Percentiles rank a stretch among this genome's conserved stretches.
phyloP scores from a whole-genome alignment of 176 grass and related monocot genomes.

The barley (Hordeum vulgare) region MorexV3_pseudomolecules_assembly NC_058520.1:549103286-549103785 shows the following conservation, averaged over 20 bases:
- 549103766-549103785: neutral
- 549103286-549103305: constrained; percentile 3
- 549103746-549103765: neutral
- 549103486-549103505: neutral
- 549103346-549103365: constrained; percentile 12
- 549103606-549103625: neutral
- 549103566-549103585: neutral
- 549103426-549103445: neutral
- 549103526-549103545: neutral
- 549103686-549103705: neutral
- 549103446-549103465: neutral
- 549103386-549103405: neutral
- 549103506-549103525: neutral
- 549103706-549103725: neutral
- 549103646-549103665: neutral
- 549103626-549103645: neutral
- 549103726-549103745: neutral
- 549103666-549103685: neutral
- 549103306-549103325: neutral
- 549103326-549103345: neutral
- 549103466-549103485: neutral
- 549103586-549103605: neutral
- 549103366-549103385: neutral
- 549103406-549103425: constrained; percentile 19
- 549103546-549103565: neutral